phyloP scores from a whole-genome alignment of 176 grass and related monocot species.

The Zoysia japonica region DNA sequence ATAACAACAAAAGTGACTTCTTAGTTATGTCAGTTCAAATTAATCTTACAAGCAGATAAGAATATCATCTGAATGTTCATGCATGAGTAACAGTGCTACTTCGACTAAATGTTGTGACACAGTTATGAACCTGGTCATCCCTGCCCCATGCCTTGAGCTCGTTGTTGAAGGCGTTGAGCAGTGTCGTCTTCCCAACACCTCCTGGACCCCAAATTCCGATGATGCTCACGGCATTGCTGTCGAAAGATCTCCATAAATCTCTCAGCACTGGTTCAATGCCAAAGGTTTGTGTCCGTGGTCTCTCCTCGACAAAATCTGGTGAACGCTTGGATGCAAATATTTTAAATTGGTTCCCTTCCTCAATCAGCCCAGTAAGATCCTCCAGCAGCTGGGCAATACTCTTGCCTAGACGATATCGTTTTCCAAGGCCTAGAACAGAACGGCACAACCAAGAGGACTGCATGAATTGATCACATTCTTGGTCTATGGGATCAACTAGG shows the following conservation, averaged over 20 bases:
- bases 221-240: slow-evolving; percentile 26
- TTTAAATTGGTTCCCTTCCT: slow-evolving; percentile 33
- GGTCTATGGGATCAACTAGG: neutral
- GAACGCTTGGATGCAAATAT: slow-evolving; percentile 30
- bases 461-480: slow-evolving; percentile 33
- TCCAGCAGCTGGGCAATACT: slow-evolving; percentile 29
- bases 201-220: slow-evolving; percentile 62
- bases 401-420: slow-evolving; percentile 32
- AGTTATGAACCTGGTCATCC: slow-evolving; percentile 33
- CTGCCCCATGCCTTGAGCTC: slow-evolving; percentile 31
- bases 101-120: neutral
- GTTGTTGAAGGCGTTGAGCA: slow-evolving; percentile 59
- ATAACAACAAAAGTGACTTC: neutral
- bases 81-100: neutral
- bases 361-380: slow-evolving; percentile 19
- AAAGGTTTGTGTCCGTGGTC: slow-evolving; percentile 31
- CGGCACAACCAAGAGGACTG: slow-evolving; percentile 32
- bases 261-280: slow-evolving; percentile 37
- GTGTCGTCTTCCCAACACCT: slow-evolving; percentile 69
- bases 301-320: slow-evolving; percentile 22
- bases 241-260: slow-evolving; percentile 10
- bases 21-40: neutral
- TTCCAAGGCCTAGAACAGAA: slow-evolving; percentile 15
- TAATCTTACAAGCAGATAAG: neutral
- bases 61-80: neutral